A percentile compares a stretch with the other conserved stretches of the same genome.
phyloP scores from a whole-genome alignment of 441 rosid genomes.

The Jatropha podagrica region DNA sequence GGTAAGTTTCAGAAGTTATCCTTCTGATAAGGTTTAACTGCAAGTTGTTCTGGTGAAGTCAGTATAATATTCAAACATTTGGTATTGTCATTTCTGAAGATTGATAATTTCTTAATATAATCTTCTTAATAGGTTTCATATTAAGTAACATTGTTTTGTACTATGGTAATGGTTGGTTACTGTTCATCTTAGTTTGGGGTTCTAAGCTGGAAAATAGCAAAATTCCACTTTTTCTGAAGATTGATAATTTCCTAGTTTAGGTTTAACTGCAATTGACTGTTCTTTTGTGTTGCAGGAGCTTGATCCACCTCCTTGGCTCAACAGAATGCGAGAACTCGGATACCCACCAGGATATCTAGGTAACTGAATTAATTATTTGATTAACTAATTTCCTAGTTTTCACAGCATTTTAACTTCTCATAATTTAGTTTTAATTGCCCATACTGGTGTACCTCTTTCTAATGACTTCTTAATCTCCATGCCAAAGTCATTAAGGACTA shows the following conservation, averaged over 20 bases:
- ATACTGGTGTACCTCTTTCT: background rate
- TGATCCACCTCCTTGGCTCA: slow-evolving; percentile 99
- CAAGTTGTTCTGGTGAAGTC: background rate
- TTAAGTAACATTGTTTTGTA: background rate
- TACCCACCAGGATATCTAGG: slow-evolving; percentile 98
- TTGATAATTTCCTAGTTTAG: too few relatives aligned
- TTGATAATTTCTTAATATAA: too few relatives aligned
- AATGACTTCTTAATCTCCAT: too few relatives aligned
- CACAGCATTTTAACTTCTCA: background rate
- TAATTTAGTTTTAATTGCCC: background rate
- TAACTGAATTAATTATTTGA: slow-evolving; percentile 23
- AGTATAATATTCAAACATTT: background rate
- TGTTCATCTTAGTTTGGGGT: background rate
- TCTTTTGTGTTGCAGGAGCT: slow-evolving; percentile 63
- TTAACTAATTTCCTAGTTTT: background rate
- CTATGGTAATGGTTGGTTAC: background rate
- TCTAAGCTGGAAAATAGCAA: background rate
- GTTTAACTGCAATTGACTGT: too few relatives aligned
- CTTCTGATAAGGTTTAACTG: background rate
- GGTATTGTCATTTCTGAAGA: background rate
- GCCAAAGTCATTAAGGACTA: too few relatives aligned
- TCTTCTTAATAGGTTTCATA: background rate
- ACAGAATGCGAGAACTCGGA: slow-evolving; percentile 94
- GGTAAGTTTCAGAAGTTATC: background rate
- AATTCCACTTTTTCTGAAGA: background rate